These are phyloP conservation scores for Apiospora pterosperma DNA, from an alignment of 2,329 filamentous ascomycete species.

Conservation along the genomic window DNA sequence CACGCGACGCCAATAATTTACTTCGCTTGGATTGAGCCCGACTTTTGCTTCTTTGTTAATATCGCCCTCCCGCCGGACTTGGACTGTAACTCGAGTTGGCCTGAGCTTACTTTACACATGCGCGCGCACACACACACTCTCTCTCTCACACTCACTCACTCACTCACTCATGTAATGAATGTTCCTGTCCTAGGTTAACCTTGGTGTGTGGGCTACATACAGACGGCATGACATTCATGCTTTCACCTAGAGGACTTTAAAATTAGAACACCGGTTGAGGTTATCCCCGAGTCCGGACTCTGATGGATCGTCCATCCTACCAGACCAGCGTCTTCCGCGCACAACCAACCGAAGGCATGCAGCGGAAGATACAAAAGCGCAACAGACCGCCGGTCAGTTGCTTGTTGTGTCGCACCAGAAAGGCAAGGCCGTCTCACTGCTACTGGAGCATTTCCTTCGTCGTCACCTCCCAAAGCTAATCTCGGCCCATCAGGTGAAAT, in stretches of 20 bases:
- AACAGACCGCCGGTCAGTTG: slow-evolving; percentile 34
- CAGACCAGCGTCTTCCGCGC: slow-evolving; percentile 34
- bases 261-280: slow-evolving; percentile 5
- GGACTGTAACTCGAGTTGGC: not conserved
- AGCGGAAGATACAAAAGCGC: slow-evolving; percentile 34
- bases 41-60: not conserved
- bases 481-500: slow-evolving; percentile 28
- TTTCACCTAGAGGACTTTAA: not conserved
- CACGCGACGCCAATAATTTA: not conserved
- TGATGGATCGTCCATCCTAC: slow-evolving; percentile 29
- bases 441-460: not conserved
- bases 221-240: slow-evolving; percentile 3
- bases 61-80: not conserved
- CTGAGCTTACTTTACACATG: not conserved
- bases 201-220: slow-evolving; percentile 3
- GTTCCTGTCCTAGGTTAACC: no score
- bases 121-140: not conserved
- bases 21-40: not conserved
- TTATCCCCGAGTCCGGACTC: slow-evolving; percentile 20
- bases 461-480: not conserved
- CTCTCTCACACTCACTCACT: not conserved
- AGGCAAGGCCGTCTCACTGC: slow-evolving; percentile 21
- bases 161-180: not conserved
- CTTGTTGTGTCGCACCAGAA: slow-evolving; percentile 30
- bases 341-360: slow-evolving; percentile 28